These are phyloP conservation scores for Lactarius tabidus DNA, from an alignment of 768 basidiomycete species.

Conservation along the genomic window DNA sequence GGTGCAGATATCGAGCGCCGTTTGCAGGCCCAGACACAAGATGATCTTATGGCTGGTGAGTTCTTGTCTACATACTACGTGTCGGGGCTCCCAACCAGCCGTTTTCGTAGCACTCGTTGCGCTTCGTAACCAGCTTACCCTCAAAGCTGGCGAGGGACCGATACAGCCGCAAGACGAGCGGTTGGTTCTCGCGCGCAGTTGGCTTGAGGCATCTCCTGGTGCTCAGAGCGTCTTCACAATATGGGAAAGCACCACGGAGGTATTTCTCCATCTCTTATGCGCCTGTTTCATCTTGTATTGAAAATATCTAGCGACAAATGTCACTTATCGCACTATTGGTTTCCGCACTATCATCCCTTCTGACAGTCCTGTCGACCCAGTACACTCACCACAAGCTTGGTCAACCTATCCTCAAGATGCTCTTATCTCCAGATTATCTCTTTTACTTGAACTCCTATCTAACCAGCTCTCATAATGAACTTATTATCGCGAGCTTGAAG, in stretches of 20 bases:
- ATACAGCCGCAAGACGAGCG: slow-evolving; percentile 57
- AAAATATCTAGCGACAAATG: slow-evolving; percentile 40
- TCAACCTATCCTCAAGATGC: slow-evolving; percentile 53
- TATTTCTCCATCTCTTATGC: slow-evolving; percentile 32
- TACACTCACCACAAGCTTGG: slow-evolving; percentile 65
- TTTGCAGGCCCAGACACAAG: slow-evolving; percentile 26
- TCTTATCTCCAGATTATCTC: slow-evolving; percentile 54
- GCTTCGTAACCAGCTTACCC: slow-evolving; percentile 60
- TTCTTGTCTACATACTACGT: not conserved
- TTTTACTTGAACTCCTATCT: slow-evolving; percentile 60
- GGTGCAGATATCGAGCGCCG: slow-evolving; percentile 20
- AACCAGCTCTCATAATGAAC: slow-evolving; percentile 56
- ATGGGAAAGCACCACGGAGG: slow-evolving; percentile 54
- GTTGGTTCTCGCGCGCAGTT: slow-evolving; percentile 53
- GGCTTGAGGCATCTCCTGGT: slow-evolving; percentile 55
- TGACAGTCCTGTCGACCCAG: slow-evolving; percentile 61
- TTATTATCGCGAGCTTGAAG: slow-evolving; percentile 62
- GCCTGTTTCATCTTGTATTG: not conserved
- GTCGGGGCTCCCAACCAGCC: not conserved
- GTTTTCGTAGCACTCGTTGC: slow-evolving; percentile 40
- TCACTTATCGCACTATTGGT: slow-evolving; percentile 43
- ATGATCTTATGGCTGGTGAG: slow-evolving; percentile 25
- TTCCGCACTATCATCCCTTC: slow-evolving; percentile 53
- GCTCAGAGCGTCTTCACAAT: slow-evolving; percentile 58
- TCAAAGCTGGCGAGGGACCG: slow-evolving; percentile 44